phyloP scores from a whole-genome alignment of 192 early-diverging fungal species.

The Coemansia asiatica region DNA sequence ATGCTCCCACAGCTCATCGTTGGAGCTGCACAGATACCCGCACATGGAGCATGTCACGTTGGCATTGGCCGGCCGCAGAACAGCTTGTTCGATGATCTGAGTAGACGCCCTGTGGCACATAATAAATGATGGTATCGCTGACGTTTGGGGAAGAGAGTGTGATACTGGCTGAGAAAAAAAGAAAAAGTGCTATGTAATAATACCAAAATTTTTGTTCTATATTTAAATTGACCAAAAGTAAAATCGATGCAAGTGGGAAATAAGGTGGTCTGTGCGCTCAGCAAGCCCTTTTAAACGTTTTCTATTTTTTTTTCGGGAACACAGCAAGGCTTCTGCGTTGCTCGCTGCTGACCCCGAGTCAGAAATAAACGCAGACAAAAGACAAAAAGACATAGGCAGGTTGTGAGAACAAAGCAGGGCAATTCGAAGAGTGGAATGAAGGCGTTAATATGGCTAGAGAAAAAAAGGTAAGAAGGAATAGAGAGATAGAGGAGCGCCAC shows the following conservation, averaged over 20 bases:
- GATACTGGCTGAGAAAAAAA: not conserved
- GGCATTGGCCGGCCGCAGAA: constrained; percentile 10
- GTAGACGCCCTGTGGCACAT: not conserved
- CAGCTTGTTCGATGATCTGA: not conserved
- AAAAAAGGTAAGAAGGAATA: not conserved
- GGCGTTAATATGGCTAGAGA: not conserved
- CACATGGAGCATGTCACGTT: constrained; percentile 44
- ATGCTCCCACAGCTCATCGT: constrained; percentile 54
- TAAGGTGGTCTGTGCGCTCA: constrained; percentile 9
- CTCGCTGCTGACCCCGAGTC: not conserved
- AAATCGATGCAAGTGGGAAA: not conserved
- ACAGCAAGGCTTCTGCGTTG: not conserved
- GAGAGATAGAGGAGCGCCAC: not conserved
- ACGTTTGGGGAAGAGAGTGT: not conserved
- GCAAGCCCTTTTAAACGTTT: not conserved
- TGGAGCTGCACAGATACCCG: constrained; percentile 35
- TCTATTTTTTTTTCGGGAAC: not conserved
- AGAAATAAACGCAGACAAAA: constrained; percentile 1
- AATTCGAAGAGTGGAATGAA: not conserved
- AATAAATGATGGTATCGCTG: not conserved
- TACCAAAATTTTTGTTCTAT: not conserved
- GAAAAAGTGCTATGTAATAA: not conserved
- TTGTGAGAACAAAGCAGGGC: not conserved
- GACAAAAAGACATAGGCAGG: too few species aligned
- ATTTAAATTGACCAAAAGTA: not conserved